A percentile compares a stretch with the other conserved stretches of the same genome.
Conservation (phyloP, 2,329 filamentous ascomycete genomes). For the Microcyclospora pomicola region DNA sequence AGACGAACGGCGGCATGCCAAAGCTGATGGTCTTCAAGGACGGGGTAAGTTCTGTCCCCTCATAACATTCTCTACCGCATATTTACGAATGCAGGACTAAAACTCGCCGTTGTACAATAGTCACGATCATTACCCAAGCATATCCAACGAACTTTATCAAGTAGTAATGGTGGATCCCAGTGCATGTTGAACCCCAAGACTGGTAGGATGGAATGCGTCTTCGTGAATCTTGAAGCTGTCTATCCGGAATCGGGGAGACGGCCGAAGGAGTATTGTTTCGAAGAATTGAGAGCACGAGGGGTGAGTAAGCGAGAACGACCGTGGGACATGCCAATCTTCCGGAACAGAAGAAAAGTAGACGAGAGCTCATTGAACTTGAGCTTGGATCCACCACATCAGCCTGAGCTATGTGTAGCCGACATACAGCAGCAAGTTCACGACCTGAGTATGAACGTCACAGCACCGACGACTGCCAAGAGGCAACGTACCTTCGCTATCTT, state of each 20-base stretch:
- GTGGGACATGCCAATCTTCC: constrained; percentile 26
- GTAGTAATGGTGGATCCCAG: constrained; percentile 46
- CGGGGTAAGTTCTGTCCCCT: constrained; percentile 54
- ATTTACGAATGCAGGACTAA: constrained; percentile 98
- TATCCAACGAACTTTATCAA: constrained; percentile 9
- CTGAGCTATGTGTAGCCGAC: neutral
- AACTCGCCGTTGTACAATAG: constrained; percentile 41
- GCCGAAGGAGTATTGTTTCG: constrained; percentile 62
- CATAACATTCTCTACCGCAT: constrained; percentile 27
- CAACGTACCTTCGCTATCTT: neutral
- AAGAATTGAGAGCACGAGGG: constrained; percentile 65
- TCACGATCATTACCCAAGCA: constrained; percentile 5
- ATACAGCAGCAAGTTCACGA: neutral
- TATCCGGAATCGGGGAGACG: constrained; percentile 65
- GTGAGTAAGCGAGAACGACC: constrained; percentile 42
- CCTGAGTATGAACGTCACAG: neutral
- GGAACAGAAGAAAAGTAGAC: too few species aligned
- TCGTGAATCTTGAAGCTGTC: constrained; percentile 70
- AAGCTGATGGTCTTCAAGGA: constrained; percentile 95
- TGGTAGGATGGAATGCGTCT: constrained; percentile 73
- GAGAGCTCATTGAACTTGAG: too few species aligned
- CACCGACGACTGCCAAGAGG: constrained; percentile 6
- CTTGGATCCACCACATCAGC: constrained; percentile 4
- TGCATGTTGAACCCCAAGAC: constrained; percentile 69
- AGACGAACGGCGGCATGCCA: constrained; percentile 58